These are phyloP conservation scores for Populus davidiana DNA, from an alignment of 345 rosid species.

Conservation along the genomic window DNA sequence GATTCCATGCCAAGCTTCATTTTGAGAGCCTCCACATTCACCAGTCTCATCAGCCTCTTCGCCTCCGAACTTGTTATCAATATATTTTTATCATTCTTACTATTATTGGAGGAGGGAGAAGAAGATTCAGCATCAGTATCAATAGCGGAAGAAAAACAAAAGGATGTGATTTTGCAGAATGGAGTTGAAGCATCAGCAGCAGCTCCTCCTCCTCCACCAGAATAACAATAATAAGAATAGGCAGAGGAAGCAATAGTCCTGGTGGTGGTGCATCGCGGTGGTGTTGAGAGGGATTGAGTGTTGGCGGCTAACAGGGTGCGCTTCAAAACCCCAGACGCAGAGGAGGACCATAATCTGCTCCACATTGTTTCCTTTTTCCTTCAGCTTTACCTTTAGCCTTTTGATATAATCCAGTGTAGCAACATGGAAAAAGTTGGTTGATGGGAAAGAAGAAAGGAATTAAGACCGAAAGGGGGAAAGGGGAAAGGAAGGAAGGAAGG, in stretches of 20 bases:
- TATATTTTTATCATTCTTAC: background rate
- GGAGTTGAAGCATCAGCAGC: background rate
- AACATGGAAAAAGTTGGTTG: no score
- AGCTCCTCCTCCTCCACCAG: background rate
- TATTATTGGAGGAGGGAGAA: background rate
- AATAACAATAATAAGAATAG: background rate
- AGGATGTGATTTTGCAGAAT: background rate
- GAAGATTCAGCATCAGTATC: background rate
- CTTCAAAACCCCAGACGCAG: constrained; percentile 15
- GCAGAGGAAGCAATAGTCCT: background rate
- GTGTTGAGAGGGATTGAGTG: background rate
- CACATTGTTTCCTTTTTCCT: constrained; percentile 21
- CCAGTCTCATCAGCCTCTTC: constrained; percentile 76
- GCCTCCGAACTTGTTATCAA: constrained; percentile 54
- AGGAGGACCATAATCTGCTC: constrained; percentile 27
- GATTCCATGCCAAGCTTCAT: constrained; percentile 59
- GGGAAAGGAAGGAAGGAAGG: no score
- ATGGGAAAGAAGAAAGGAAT: no score
- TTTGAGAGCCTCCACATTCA: constrained; percentile 76
- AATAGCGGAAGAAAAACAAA: background rate
- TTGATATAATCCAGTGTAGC: no score
- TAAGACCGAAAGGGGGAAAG: no score
- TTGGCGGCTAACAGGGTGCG: constrained; percentile 13
- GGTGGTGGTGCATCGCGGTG: background rate
- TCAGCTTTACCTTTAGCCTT: no score